Evolutionary conservation across 176 grass and related monocot genomes (phyloP), one percentile per base, ranked within the genome.

Genomic region (Eleusine indica): DNA sequence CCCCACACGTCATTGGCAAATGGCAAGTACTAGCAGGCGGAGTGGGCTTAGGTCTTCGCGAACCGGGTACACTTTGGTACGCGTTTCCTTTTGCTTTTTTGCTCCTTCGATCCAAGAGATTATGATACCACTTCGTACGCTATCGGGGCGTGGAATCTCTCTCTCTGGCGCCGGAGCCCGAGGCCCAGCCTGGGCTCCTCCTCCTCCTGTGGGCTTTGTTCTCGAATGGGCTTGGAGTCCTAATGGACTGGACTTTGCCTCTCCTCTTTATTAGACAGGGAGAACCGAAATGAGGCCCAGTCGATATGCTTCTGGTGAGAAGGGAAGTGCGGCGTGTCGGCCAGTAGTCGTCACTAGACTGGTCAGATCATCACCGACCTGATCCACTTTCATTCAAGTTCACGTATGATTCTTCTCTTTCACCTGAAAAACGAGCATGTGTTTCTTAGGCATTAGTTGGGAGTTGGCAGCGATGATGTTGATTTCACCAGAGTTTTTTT

Each of bases 141-240:
- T 15, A 30, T 75, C 60, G 71, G 71, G 82, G 49, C 47, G 38
- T 67, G 82, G n/a, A 57, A 76, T 44, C 42, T 44, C 42, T 44
- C 42, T 44, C 42, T 44, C 42, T 7, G 51, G 38, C 18, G 52
- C 3, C 63, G 39, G 49, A 21, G 49, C 7, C 10, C 18, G 3
- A 19, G 4, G 51, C 7, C 74, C 74, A 47, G 18, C 12, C 51
- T 57, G 53, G 70, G 25, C 9, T 72, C 11, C 22, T 7, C 9
- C 13, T 74, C 46, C 46, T 12, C 41, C 37, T 70, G 2, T 43
- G 3, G 9, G 3, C 63, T 37, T 70, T 7, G 4, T 4, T 69
- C 11, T 70, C 4, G 0, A 72, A 15, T 14, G 41, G 41, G 69
- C 42, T 47, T 3, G 19, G n/a, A 63, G 1, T 13, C 25, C 25